A percentile compares a stretch with the other conserved stretches of the same genome.
phyloP scores from a whole-genome alignment of 805 yeast genomes.

The Torulaspora indica region DNA sequence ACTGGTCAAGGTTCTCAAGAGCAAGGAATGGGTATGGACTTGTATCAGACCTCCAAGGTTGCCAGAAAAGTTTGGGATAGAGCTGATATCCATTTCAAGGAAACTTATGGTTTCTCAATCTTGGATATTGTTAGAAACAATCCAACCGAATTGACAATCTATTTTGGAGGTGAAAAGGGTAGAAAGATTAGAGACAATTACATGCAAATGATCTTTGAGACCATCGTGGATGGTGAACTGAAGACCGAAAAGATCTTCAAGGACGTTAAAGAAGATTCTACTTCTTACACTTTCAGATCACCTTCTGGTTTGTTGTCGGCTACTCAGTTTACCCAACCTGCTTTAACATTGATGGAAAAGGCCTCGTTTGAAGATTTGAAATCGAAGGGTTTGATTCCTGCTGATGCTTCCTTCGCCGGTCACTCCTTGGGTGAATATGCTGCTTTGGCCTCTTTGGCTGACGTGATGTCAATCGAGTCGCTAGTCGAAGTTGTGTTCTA shows the following conservation, averaged over 20 bases:
- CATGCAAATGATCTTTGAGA: conserved; percentile 95
- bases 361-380: conserved; percentile 98
- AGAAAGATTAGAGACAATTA: conserved; percentile 91
- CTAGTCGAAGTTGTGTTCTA: conserved; percentile 96
- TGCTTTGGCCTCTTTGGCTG: conserved; percentile 93
- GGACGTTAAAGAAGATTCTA: conserved; percentile 73
- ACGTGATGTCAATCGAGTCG: conserved; percentile 97
- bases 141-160: conserved; percentile 91
- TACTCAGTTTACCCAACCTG: conserved; percentile 99
- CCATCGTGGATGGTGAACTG: conserved; percentile 77
- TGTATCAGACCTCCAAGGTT: conserved; percentile 83
- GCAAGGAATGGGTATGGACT: conserved; percentile 99
- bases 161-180: conserved; percentile 98
- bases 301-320: conserved; percentile 95
- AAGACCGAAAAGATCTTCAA: conserved; percentile 94
- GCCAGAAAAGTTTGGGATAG: conserved; percentile 97
- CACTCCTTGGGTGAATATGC: conserved; percentile 99
- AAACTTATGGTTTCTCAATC: conserved; percentile 95
- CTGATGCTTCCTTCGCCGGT: conserved; percentile 94
- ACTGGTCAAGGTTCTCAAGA: conserved; percentile 99
- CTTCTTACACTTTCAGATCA: conserved; percentile 82
- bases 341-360: conserved; percentile 97
- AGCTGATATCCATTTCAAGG: conserved; percentile 89
- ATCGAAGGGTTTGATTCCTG: conserved; percentile 90
- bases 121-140: conserved; percentile 91